Conservation (phyloP, 1,284 basidiomycete species). For the Salmacisia buchloeana region DNA sequence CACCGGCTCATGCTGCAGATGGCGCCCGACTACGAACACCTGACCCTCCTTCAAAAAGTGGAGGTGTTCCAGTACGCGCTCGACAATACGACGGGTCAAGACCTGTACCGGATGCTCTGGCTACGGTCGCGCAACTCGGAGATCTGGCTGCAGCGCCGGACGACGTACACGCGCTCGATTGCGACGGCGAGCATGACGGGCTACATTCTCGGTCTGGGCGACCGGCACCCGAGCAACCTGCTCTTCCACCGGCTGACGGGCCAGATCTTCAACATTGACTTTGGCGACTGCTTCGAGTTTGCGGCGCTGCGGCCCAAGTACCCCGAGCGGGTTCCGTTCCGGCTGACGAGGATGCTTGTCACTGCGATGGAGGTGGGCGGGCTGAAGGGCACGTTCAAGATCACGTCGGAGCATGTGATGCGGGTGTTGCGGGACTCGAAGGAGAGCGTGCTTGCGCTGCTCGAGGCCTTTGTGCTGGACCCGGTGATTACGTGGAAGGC, state of each 20-base stretch:
- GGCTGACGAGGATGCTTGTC: slow-evolving; percentile 94
- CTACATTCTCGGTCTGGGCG: slow-evolving; percentile 95
- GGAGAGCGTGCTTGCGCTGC: slow-evolving; percentile 92
- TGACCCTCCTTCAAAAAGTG: slow-evolving; percentile 92
- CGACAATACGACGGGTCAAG: slow-evolving; percentile 97
- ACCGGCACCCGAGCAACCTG: slow-evolving; percentile 94
- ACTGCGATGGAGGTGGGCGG: slow-evolving; percentile 97
- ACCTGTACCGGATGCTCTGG: slow-evolving; percentile 97
- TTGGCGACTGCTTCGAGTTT: slow-evolving; percentile 58
- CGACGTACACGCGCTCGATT: slow-evolving; percentile 92
- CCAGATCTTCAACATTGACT: slow-evolving; percentile 95
- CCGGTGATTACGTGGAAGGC: slow-evolving; percentile 59
- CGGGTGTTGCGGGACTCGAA: slow-evolving; percentile 91
- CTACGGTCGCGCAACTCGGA: slow-evolving; percentile 90
- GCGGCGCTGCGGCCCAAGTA: slow-evolving; percentile 75
- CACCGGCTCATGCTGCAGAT: slow-evolving; percentile 97
- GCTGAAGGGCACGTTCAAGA: slow-evolving; percentile 93
- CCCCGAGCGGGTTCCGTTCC: slow-evolving; percentile 97
- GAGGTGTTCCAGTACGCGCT: slow-evolving; percentile 99
- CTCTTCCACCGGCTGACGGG: slow-evolving; percentile 87
- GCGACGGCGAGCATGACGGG: slow-evolving; percentile 55
- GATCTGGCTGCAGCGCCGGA: slow-evolving; percentile 92
- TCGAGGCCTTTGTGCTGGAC: slow-evolving; percentile 72
- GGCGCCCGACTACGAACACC: slow-evolving; percentile 96
- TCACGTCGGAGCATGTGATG: slow-evolving; percentile 97